These are phyloP conservation scores for Pseudocercospora eumusae DNA, from an alignment of 2,329 filamentous ascomycete species.

Conservation along the genomic window DNA sequence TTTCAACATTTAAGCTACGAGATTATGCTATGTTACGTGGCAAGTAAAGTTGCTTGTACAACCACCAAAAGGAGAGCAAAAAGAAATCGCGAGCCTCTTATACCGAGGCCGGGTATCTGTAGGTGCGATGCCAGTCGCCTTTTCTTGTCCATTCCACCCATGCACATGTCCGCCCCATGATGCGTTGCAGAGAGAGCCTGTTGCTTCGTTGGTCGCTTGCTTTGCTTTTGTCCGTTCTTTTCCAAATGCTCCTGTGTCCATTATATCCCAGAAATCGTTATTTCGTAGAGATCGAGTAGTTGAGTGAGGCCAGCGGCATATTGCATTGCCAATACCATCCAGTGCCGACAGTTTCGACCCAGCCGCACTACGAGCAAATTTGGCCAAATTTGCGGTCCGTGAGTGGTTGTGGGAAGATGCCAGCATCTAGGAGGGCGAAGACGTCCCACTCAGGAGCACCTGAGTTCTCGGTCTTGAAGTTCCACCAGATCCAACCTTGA, in stretches of 20 bases:
- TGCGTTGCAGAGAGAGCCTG: neutral
- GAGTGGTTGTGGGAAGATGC: conserved; percentile 54
- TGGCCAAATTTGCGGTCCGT: conserved; percentile 33
- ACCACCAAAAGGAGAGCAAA: neutral
- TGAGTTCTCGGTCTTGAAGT: conserved; percentile 57
- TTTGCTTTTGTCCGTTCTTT: neutral
- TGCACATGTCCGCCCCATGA: neutral
- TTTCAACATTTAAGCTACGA: neutral
- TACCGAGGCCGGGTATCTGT: neutral
- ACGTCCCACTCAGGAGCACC: conserved; percentile 55
- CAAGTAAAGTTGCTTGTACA: neutral
- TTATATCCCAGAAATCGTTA: neutral
- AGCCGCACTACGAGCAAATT: conserved; percentile 29
- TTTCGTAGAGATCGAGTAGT: neutral
- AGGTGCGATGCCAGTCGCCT: neutral
- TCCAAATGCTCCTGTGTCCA: neutral
- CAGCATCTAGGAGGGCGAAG: conserved; percentile 51
- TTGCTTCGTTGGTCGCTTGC: neutral
- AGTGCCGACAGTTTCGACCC: neutral
- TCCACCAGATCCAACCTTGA: conserved; percentile 61
- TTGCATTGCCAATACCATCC: neutral
- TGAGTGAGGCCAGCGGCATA: neutral
- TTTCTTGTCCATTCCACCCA: no score
- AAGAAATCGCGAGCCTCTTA: neutral
- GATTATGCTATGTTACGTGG: neutral